These are phyloP conservation scores for Ogataea salicorniae DNA, from an alignment of 805 yeast species.

Conservation along the genomic window DNA sequence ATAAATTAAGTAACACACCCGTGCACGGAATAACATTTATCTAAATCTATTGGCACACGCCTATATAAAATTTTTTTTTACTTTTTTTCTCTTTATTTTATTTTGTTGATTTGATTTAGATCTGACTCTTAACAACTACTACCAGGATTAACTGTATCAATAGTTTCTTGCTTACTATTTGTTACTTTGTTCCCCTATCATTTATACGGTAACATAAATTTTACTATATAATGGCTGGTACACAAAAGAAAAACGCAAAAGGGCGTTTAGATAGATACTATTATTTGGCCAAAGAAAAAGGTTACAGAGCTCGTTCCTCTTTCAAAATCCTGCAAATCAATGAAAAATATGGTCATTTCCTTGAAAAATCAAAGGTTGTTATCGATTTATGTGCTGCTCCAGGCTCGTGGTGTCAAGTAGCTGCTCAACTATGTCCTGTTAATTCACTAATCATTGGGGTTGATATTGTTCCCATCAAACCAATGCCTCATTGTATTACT, in stretches of 20 bases:
- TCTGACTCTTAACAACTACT: too few relatives aligned
- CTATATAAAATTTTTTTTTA: too few relatives aligned
- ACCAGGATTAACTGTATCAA: too few relatives aligned
- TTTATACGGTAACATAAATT: neutral
- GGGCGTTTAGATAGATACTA: constrained; percentile 99
- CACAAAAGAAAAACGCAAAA: constrained; percentile 92
- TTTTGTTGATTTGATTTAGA: too few relatives aligned
- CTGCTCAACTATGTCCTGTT: constrained; percentile 86
- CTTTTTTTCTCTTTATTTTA: too few relatives aligned
- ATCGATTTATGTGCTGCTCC: constrained; percentile 99
- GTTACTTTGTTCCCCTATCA: neutral
- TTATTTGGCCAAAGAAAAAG: constrained; percentile 93
- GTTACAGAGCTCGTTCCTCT: constrained; percentile 98
- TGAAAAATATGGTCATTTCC: constrained; percentile 93
- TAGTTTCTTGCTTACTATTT: neutral
- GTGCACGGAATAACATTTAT: too few relatives aligned
- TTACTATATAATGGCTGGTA: constrained; percentile 48
- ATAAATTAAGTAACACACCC: too few relatives aligned
- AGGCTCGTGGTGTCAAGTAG: constrained; percentile 99
- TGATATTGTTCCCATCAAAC: constrained; percentile 96
- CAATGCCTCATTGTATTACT: constrained; percentile 91
- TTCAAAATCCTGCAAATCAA: constrained; percentile 92
- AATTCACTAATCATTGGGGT: constrained; percentile 95
- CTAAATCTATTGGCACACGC: too few relatives aligned
- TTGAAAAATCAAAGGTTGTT: constrained; percentile 91